A percentile compares a stretch with the other conserved stretches of the same genome.
These are phyloP conservation scores for Ogataea neopini DNA, from an alignment of 805 yeast species.

Conservation along the genomic window DNA sequence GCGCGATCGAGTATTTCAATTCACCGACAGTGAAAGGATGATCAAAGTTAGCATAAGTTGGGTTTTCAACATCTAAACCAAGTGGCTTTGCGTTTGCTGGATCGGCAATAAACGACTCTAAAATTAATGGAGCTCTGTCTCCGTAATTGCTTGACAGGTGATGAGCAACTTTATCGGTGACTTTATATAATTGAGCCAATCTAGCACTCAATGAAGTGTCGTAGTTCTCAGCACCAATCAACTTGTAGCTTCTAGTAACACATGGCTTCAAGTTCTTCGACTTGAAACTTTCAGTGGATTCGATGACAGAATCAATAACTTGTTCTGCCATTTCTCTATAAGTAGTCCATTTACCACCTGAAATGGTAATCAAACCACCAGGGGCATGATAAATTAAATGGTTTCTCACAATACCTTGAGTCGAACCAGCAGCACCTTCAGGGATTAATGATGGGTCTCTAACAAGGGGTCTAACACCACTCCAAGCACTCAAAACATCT, in stretches of 20 bases:
- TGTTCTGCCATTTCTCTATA: slow-evolving; percentile 98
- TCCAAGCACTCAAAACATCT: slow-evolving; percentile 94
- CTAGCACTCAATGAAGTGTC: slow-evolving; percentile 72
- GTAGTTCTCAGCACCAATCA: slow-evolving; percentile 83
- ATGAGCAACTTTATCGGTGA: slow-evolving; percentile 73
- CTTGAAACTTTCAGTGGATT: slow-evolving; percentile 41
- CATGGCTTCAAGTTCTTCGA: slow-evolving; percentile 41
- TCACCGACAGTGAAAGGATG: slow-evolving; percentile 93
- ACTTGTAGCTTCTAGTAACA: slow-evolving; percentile 52
- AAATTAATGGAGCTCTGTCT: slow-evolving; percentile 77
- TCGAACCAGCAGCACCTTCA: slow-evolving; percentile 41
- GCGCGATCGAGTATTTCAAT: slow-evolving; percentile 72
- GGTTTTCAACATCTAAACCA: slow-evolving; percentile 38
- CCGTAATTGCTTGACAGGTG: slow-evolving; percentile 90
- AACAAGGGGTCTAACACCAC: slow-evolving; percentile 94
- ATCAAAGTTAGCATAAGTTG: slow-evolving; percentile 52
- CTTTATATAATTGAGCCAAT: slow-evolving; percentile 73
- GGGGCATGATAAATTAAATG: slow-evolving; percentile 72
- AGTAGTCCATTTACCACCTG: slow-evolving; percentile 99
- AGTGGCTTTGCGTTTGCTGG: slow-evolving; percentile 63
- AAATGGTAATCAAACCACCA: slow-evolving; percentile 79
- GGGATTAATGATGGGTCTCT: slow-evolving; percentile 64
- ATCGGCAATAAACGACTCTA: slow-evolving; percentile 55
- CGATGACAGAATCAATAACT: slow-evolving; percentile 73
- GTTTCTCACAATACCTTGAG: slow-evolving; percentile 89